Evolutionary conservation across 768 basidiomycete species (phyloP).

Genomic region (Macrolepiota dolichaula): DNA sequence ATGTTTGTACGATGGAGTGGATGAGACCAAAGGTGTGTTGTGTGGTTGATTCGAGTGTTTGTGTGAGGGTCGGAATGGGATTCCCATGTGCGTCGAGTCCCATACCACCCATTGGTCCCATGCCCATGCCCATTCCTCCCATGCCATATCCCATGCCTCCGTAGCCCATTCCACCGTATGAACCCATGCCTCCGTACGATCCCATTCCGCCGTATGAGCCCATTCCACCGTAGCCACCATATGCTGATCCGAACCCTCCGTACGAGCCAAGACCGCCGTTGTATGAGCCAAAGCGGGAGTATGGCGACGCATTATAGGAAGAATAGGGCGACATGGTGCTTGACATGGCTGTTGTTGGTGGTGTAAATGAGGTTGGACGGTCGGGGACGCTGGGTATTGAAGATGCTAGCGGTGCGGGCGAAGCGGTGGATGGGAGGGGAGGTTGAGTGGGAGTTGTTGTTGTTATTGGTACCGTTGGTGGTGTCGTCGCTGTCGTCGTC

Average conservation of each 20-base stretch:
- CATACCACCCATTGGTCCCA: slow-evolving; percentile 17
- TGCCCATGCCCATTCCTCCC: slow-evolving; percentile 29
- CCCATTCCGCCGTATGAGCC: slow-evolving; percentile 31
- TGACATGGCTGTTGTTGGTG: slow-evolving; percentile 29
- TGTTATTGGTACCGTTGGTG: slow-evolving; percentile 26
- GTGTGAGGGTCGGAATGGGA: slow-evolving; percentile 70
- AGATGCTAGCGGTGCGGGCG: slow-evolving; percentile 15
- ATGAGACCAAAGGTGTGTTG: slow-evolving; percentile 91
- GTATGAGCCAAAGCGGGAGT: slow-evolving; percentile 32
- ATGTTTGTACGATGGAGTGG: slow-evolving; percentile 93
- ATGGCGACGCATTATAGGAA: slow-evolving; percentile 39
- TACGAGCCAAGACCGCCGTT: slow-evolving; percentile 29
- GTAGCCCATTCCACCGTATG: slow-evolving; percentile 25
- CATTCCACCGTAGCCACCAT: slow-evolving; percentile 20
- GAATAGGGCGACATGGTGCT: slow-evolving; percentile 28
- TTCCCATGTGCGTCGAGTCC: slow-evolving; percentile 45
- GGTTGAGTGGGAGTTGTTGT: slow-evolving; percentile 18
- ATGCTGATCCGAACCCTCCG: slow-evolving; percentile 27
- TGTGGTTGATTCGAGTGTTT: slow-evolving; percentile 86
- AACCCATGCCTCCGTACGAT: slow-evolving; percentile 33
- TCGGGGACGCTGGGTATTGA: slow-evolving; percentile 51
- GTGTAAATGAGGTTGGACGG: slow-evolving; percentile 52
- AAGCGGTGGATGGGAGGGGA: slow-evolving; percentile 14
- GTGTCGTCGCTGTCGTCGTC: slow-evolving; percentile 22
- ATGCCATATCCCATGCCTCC: slow-evolving; percentile 30